Conservation (phyloP, 371 early-diverging fungal genomes). For the Phascolomyces articulosus region DNA sequence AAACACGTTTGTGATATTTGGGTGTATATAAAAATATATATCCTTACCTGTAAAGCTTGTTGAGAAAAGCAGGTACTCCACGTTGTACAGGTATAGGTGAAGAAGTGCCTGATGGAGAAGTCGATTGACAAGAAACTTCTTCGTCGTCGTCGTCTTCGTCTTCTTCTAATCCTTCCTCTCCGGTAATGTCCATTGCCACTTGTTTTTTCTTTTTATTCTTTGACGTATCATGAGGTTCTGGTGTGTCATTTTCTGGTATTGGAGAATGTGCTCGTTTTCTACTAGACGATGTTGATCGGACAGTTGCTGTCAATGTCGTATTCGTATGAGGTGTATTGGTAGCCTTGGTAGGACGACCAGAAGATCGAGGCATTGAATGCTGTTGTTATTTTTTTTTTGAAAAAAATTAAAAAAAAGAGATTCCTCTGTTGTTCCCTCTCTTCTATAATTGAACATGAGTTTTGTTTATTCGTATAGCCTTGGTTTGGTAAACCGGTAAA, state of each 20-base stretch:
- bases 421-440: background rate
- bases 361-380: conserved; percentile 16
- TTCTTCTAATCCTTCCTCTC: background rate
- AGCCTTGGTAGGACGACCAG: conserved; percentile 17
- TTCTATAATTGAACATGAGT: too few relatives aligned
- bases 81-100: conserved; percentile 15
- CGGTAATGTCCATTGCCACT: background rate
- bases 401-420: background rate
- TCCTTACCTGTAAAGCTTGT: conserved; percentile 29
- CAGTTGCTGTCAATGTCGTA: background rate
- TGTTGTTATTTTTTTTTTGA: background rate
- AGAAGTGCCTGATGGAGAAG: background rate
- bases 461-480: too few relatives aligned
- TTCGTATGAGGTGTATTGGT: background rate
- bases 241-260: background rate
- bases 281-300: background rate
- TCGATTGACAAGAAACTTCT: background rate
- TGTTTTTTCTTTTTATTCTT: background rate
- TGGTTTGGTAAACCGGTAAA: too few relatives aligned
- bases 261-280: conserved; percentile 17
- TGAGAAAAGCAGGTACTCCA: conserved; percentile 23
- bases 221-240: background rate
- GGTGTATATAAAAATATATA: too few relatives aligned
- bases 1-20: too few relatives aligned
- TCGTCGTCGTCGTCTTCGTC: conserved; percentile 3